Base-by-base conservation (phyloP, 306 rosid genomes). In the Pyrus communis region DNA sequence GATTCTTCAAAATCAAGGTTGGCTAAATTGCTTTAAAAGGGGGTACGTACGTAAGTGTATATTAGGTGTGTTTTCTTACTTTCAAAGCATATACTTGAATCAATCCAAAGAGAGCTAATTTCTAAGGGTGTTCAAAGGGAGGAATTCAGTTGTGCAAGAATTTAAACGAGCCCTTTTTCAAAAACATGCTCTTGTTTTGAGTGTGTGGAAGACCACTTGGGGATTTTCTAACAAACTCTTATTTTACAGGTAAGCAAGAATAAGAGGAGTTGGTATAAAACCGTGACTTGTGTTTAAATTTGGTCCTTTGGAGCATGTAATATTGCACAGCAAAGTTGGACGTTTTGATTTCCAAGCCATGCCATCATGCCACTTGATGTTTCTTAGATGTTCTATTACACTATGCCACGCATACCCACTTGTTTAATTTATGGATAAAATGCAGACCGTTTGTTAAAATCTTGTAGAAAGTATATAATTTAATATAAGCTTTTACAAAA, bases 111-210 rank as follows among this genome's bases (percentile, higher is more conserved):
- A 42, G 27, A 52, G 73, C 12, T 19, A 65, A 64, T 22, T 59
- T 49, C 60, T 23, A 70, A 8, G 52, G 42, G 64, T 12, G 54
- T 72, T 57, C 54, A 73, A 74, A 18, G 77, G 60, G 77, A 49
- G 33, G 70, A 35, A 76, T 25, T 4, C 12, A 23, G 7, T 33
- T 70, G 46, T 45, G 58, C 86, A 74, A 75, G 74, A 42, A 62
- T 73, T 78, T 78, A 80, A 75, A 63, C 83, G 17, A 27, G 55
- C 22, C n/a, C 12, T 7, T 77, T 46, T 46, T 25, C 30, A 73
- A 54, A 21, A 78, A 14, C 73, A 78, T 55, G 57, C 61, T 69
- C 30, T 25, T 7, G 9, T 7, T 68, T 69, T 9, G 69, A 64
- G 5, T 64, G 70, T 4, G 52, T 25, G 60, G 69, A 76, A 76